A percentile compares a stretch with the other conserved stretches of the same genome.
Conservation (phyloP, 164 flowering plant genomes). For the Amborella trichopoda region DNA sequence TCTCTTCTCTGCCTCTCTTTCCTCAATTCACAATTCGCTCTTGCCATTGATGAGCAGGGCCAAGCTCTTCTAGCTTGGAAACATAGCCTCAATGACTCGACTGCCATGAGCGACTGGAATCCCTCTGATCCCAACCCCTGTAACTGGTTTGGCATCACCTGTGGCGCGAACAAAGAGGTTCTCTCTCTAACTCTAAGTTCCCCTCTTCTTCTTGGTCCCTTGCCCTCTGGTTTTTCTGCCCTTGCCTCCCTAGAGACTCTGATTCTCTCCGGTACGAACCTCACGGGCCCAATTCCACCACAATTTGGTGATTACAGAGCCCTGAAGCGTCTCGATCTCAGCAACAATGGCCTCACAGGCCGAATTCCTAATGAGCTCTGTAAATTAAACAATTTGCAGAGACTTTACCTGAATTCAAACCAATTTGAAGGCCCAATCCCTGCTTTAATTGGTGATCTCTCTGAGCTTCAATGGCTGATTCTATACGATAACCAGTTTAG, state of each 20-base stretch:
- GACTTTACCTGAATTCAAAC: constrained; percentile 51
- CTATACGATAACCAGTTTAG: constrained; percentile 65
- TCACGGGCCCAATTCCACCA: constrained; percentile 66
- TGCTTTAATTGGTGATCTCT: constrained; percentile 46
- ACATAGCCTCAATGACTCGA: constrained; percentile 36
- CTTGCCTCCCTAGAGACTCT: constrained; percentile 46
- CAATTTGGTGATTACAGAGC: constrained; percentile 46
- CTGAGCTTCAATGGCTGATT: constrained; percentile 35
- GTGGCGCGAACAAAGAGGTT: constrained; percentile 44
- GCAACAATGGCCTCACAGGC: constrained; percentile 62
- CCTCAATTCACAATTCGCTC: too few species aligned
- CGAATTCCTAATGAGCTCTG: constrained; percentile 66
- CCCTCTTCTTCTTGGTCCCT: constrained; percentile 49
- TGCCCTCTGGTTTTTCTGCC: constrained; percentile 64
- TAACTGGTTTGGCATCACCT: constrained; percentile 64
- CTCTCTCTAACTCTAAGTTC: constrained; percentile 37
- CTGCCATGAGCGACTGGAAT: constrained; percentile 47
- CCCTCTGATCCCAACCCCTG: constrained; percentile 45
- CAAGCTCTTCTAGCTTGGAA: constrained; percentile 79
- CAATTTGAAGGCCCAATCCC: constrained; percentile 61
- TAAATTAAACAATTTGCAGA: constrained; percentile 39
- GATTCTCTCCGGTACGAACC: constrained; percentile 50
- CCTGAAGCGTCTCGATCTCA: constrained; percentile 43
- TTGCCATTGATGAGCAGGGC: constrained; percentile 59
- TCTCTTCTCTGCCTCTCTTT: too few species aligned